Evolutionary conservation across 352 stramenopile genomes (phyloP), one percentile per base, ranked within the genome.

Genomic region (Phytophthora meadii): DNA sequence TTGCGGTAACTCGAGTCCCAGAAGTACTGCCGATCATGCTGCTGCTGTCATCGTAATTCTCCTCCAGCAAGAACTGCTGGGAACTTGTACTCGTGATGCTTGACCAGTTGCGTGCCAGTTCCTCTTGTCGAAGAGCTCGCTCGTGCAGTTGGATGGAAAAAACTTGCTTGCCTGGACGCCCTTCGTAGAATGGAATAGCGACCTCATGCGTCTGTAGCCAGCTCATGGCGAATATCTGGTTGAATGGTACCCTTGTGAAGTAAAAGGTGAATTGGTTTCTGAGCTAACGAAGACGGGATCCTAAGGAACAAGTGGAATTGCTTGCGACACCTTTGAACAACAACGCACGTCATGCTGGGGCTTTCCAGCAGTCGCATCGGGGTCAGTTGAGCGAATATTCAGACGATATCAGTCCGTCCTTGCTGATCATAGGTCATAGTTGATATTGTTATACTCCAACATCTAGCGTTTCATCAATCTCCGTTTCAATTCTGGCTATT

Each of bases 131-230:
- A 50, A 67, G 54, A 7, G 61, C 40, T 6, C 70, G 70, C 15
- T 72, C 68, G 22, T 74, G 68, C 17, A 87, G 40, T 50, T 86
- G 68, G 25, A 88, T 62, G 19, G 70, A 68, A 25, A 88, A 88
- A 36, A 84, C 65, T 28, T 83, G 69, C 32, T 85, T 84, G 46
- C 77, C 73, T 28, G 61, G 63, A 15, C 61, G 58, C 36, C 74
- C 65, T 55, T 87, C 70, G 46, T 82, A 77, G 56, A 72, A 72
- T 12, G 76, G 76, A 36, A 89, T 65, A 27, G 56, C 28, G n/a
- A 87, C 37, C 48, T 83, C 70, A 64, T 85, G 74, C 22, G 62
- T 65, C 55, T 88, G 78, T 22, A 89, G 30, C 81, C 81, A 89
- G 61, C 78, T 89, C 78, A 88, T 87, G 30, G 22, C 56, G 10